Conservation (phyloP, 305 asterid genomes). For the Plantago coronopus region DNA sequence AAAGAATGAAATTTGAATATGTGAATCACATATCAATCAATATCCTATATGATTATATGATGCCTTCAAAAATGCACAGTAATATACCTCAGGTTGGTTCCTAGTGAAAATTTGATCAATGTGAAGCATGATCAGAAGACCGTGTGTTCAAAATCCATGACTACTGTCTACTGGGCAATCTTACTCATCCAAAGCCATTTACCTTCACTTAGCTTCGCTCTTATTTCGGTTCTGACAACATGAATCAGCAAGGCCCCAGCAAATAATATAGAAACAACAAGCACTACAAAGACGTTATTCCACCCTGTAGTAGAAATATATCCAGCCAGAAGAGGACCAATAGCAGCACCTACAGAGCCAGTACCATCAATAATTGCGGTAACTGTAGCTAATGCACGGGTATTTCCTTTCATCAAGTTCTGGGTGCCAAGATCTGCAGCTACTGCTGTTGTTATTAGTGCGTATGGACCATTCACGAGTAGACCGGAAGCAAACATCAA, state of each 20-base stretch:
- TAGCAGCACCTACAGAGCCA: slow-evolving; percentile 90
- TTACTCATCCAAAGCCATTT: slow-evolving; percentile 63
- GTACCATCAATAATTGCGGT: slow-evolving; percentile 94
- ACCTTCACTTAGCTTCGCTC: slow-evolving; percentile 59
- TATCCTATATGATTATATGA: background rate
- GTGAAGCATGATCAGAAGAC: background rate
- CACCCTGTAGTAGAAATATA: slow-evolving; percentile 90
- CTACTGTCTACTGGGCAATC: slow-evolving; percentile 21
- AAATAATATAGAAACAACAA: slow-evolving; percentile 47
- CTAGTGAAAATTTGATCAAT: slow-evolving; percentile 3
- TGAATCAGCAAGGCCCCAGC: slow-evolving; percentile 58
- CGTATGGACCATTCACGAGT: slow-evolving; percentile 83
- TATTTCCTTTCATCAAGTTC: slow-evolving; percentile 50
- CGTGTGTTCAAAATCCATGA: slow-evolving; percentile 7
- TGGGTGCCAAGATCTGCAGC: slow-evolving; percentile 95
- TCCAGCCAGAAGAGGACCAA: slow-evolving; percentile 94
- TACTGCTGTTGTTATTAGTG: slow-evolving; percentile 94
- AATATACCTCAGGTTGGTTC: slow-evolving; percentile 15
- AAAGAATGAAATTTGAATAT: slow-evolving; percentile 1
- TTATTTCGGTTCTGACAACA: slow-evolving; percentile 61
- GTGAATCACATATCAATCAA: slow-evolving; percentile 1
- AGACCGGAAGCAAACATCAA: slow-evolving; percentile 76
- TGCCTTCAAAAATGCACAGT: slow-evolving; percentile 23
- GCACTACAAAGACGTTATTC: slow-evolving; percentile 83
- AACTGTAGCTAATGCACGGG: slow-evolving; percentile 86